A percentile compares a stretch with the other conserved stretches of the same genome.
Conservation (phyloP, 2,329 filamentous ascomycete genomes). For the Phaeosphaeriaceae sp. region DNA sequence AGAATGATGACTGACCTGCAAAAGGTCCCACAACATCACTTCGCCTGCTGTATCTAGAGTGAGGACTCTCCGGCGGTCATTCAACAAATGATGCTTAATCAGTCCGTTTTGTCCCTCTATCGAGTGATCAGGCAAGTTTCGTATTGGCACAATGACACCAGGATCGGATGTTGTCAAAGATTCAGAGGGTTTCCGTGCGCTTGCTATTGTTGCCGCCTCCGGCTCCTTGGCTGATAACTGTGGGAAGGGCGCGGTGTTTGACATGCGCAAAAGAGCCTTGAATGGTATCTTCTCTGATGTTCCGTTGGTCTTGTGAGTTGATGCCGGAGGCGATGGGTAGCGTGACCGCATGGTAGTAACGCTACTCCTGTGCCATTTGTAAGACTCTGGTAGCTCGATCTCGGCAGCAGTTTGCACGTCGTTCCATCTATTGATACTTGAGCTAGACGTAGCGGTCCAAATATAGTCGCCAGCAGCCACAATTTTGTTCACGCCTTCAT, state of each 20-base stretch:
- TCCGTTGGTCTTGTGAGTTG: slow-evolving; percentile 41
- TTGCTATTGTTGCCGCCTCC: slow-evolving; percentile 61
- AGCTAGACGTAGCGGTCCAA: slow-evolving; percentile 89
- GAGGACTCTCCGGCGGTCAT: slow-evolving; percentile 85
- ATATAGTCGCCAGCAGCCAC: slow-evolving; percentile 73
- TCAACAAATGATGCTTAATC: slow-evolving; percentile 90
- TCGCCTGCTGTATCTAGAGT: slow-evolving; percentile 95
- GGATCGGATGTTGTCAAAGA: slow-evolving; percentile 53
- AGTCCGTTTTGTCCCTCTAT: slow-evolving; percentile 95
- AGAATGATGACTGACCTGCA: slow-evolving; percentile 67
- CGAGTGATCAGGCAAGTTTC: slow-evolving; percentile 55
- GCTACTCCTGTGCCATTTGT: slow-evolving; percentile 62
- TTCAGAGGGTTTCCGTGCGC: slow-evolving; percentile 65
- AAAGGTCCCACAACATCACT: slow-evolving; percentile 91
- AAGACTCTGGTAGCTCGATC: slow-evolving; percentile 62
- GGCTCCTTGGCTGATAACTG: slow-evolving; percentile 58
- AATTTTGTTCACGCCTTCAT: slow-evolving; percentile 76
- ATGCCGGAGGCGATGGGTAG: slow-evolving; percentile 47
- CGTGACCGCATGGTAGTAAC: slow-evolving; percentile 53
- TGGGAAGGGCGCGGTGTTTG: slow-evolving; percentile 81
- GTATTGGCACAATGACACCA: slow-evolving; percentile 45
- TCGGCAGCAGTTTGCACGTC: slow-evolving; percentile 81
- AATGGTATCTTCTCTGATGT: slow-evolving; percentile 69
- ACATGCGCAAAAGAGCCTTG: slow-evolving; percentile 79
- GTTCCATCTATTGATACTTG: slow-evolving; percentile 90